A percentile compares a stretch with the other conserved stretches of the same genome.
Evolutionary conservation across 1,284 basidiomycete genomes (phyloP).

Genomic region (Blastosporella zonata): DNA sequence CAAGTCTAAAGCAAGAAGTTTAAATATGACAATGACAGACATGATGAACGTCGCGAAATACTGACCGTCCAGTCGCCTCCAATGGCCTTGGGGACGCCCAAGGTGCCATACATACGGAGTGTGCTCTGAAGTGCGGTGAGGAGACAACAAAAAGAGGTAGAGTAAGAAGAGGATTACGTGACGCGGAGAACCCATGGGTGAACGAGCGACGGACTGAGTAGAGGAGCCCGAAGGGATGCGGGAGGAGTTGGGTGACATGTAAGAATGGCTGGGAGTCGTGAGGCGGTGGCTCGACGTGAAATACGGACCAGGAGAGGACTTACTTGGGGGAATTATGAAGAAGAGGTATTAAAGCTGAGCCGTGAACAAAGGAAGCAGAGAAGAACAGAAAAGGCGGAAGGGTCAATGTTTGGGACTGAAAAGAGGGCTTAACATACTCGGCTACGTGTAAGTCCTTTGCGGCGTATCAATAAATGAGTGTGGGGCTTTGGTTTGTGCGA

Average conservation of each 20-base stretch:
- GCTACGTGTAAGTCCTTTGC: constrained; percentile 9
- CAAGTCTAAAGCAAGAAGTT: constrained; percentile 44
- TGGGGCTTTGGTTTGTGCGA: constrained; percentile 7
- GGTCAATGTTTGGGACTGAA: constrained; percentile 17
- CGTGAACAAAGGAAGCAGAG: constrained; percentile 16
- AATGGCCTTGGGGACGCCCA: constrained; percentile 8
- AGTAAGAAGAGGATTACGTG: constrained; percentile 38
- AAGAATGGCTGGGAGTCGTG: not conserved
- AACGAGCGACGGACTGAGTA: constrained; percentile 57
- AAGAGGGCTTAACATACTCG: constrained; percentile 26
- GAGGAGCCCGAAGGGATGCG: constrained; percentile 69
- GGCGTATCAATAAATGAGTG: constrained; percentile 14
- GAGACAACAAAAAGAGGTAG: constrained; percentile 9
- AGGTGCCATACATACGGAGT: constrained; percentile 39
- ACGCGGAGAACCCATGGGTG: constrained; percentile 54
- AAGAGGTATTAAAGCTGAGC: constrained; percentile 25
- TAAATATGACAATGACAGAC: not conserved
- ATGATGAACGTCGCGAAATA: constrained; percentile 17
- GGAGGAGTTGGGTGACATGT: constrained; percentile 55
- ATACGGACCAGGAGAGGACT: not conserved
- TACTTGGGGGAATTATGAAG: constrained; percentile 13
- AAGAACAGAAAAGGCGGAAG: constrained; percentile 17
- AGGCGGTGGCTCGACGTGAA: not conserved
- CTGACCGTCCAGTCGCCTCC: constrained; percentile 42
- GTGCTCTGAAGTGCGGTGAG: not conserved